A percentile compares a stretch with the other conserved stretches of the same genome.
Evolutionary conservation across 805 yeast species (phyloP).

Genomic region (Candida golubevii): DNA sequence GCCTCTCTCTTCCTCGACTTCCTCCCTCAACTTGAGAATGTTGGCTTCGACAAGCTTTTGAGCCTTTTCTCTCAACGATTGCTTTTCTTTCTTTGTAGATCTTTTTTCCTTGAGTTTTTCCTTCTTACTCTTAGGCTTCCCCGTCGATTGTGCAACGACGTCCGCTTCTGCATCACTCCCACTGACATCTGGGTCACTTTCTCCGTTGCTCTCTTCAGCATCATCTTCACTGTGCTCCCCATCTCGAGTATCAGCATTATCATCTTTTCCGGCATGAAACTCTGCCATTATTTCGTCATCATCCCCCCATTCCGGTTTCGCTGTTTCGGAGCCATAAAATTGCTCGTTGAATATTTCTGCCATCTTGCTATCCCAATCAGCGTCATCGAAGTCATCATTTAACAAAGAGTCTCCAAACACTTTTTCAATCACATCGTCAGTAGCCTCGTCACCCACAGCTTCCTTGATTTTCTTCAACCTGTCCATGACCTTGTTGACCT

Average conservation of each 20-base stretch:
- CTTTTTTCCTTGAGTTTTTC: conserved; percentile 56
- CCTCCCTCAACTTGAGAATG: conserved; percentile 59
- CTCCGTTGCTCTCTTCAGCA: conserved; percentile 25
- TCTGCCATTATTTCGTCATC: conserved; percentile 39
- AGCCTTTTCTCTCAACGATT: conserved; percentile 60
- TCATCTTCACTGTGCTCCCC: conserved; percentile 13
- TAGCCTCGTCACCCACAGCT: conserved; percentile 62
- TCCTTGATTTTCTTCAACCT: conserved; percentile 60
- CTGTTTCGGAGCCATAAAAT: conserved; percentile 51
- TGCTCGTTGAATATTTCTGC: conserved; percentile 82
- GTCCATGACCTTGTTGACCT: conserved; percentile 73
- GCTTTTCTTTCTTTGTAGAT: conserved; percentile 57
- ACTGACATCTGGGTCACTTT: conserved; percentile 7
- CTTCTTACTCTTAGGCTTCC: conserved; percentile 44
- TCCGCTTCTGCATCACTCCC: conserved; percentile 12
- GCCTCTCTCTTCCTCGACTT: conserved; percentile 60
- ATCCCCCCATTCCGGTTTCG: conserved; percentile 63
- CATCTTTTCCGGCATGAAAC: conserved; percentile 17
- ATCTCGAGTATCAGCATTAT: conserved; percentile 7
- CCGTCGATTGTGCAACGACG: background rate
- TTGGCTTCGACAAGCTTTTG: conserved; percentile 76
- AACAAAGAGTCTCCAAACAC: conserved; percentile 74
- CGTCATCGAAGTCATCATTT: conserved; percentile 83
- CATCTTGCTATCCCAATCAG: conserved; percentile 88
- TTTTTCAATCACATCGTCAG: conserved; percentile 53